These are phyloP conservation scores for Ramaria sp. DNA, from an alignment of 768 basidiomycete species.

Conservation along the genomic window DNA sequence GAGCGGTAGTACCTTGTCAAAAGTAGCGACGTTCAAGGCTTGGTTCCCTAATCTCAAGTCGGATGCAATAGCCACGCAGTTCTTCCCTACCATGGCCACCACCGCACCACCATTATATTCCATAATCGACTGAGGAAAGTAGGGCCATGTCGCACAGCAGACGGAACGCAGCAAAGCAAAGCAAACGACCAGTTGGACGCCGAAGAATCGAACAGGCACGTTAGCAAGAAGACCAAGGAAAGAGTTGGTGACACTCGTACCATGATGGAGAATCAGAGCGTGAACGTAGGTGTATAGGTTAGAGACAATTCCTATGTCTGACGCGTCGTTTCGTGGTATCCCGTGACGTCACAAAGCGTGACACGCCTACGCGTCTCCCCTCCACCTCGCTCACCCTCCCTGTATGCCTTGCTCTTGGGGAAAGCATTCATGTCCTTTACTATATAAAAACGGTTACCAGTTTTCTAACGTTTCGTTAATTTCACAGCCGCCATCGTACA, in stretches of 20 bases:
- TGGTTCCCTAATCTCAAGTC: slow-evolving; percentile 88
- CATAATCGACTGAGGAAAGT: slow-evolving; percentile 62
- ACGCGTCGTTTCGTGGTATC: slow-evolving; percentile 1
- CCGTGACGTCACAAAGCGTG: background rate
- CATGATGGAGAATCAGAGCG: background rate
- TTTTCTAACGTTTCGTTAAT: no score
- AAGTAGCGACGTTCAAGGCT: slow-evolving; percentile 76
- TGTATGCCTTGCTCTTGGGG: no score
- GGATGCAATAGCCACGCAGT: slow-evolving; percentile 96
- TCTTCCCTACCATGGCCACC: slow-evolving; percentile 98
- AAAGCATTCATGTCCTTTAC: no score
- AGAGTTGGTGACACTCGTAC: background rate
- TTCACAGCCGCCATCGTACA: no score
- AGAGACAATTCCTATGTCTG: background rate
- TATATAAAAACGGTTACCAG: no score
- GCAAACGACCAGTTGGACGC: no score
- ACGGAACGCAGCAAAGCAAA: background rate
- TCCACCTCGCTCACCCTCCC: no score
- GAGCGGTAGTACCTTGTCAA: slow-evolving; percentile 67
- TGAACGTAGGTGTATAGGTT: background rate
- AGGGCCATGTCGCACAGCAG: background rate
- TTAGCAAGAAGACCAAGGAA: background rate
- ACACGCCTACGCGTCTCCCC: background rate
- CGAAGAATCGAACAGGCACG: background rate
- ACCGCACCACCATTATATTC: slow-evolving; percentile 96